Conservation (phyloP, 345 rosid genomes). For the Eucalyptus marginata region DNA sequence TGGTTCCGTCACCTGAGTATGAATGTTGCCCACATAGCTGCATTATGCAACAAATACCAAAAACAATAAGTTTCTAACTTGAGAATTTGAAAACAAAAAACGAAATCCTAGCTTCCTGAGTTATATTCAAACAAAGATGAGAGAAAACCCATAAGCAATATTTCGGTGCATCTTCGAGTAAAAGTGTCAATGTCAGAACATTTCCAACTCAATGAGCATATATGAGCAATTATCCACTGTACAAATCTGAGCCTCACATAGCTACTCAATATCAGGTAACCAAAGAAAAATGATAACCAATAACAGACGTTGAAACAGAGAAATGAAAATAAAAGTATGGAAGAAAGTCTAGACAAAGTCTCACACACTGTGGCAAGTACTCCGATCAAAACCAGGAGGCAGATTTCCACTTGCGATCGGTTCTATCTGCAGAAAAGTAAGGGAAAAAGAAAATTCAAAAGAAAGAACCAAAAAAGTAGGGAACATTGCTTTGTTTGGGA, state of each 20-base stretch:
- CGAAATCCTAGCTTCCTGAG: not conserved
- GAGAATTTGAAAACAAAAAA: not conserved
- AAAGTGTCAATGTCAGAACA: not conserved
- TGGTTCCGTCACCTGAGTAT: constrained; percentile 85
- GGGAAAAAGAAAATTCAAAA: constrained; percentile 11
- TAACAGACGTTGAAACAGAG: not conserved
- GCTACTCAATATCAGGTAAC: not conserved
- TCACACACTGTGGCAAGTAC: constrained; percentile 99
- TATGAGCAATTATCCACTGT: not conserved
- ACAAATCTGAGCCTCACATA: not conserved
- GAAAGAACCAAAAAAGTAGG: not conserved
- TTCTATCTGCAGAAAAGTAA: constrained; percentile 66
- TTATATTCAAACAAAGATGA: not conserved
- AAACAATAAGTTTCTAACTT: not conserved
- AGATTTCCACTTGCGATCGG: constrained; percentile 96
- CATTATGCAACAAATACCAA: not conserved
- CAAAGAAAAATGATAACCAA: not conserved
- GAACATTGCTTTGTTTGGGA: not conserved
- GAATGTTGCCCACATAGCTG: constrained; percentile 98
- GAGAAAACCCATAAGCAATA: not conserved
- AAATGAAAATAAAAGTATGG: constrained; percentile 2
- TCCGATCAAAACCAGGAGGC: constrained; percentile 99
- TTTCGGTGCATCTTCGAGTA: fast-evolving
- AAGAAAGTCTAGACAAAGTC: constrained; percentile 43
- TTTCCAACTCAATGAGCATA: not conserved